A percentile compares a stretch with the other conserved stretches of the same genome.
phyloP scores from a whole-genome alignment of 2,329 filamentous ascomycete genomes.

The Botrytis fabae region DNA sequence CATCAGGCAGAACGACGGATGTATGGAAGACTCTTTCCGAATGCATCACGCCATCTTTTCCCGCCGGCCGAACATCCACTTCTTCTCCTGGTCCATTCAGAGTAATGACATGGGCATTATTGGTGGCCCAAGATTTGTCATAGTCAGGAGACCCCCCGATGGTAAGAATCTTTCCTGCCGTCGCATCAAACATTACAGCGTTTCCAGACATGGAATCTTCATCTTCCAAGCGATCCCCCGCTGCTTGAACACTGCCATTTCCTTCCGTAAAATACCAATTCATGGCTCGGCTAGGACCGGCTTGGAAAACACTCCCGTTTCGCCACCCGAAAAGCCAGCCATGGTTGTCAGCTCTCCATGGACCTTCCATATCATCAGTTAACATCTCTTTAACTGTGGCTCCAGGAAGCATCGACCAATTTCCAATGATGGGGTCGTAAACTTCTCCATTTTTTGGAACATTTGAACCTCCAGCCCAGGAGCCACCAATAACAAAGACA shows the following conservation, averaged over 20 bases:
- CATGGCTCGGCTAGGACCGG: constrained; percentile 14
- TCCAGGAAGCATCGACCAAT: not conserved
- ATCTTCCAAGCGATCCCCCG: not conserved
- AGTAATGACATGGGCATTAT: constrained; percentile 1
- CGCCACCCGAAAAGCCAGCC: constrained; percentile 13
- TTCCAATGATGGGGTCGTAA: not conserved
- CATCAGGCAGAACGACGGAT: constrained; percentile 8
- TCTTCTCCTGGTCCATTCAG: not conserved
- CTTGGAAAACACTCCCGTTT: constrained; percentile 13
- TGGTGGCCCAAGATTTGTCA: not conserved
- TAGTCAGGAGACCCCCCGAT: constrained; percentile 7
- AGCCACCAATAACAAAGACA: constrained; percentile 11
- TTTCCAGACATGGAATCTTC: constrained; percentile 16
- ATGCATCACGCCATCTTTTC: not conserved
- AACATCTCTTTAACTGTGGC: constrained; percentile 9
- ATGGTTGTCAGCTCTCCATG: constrained; percentile 16
- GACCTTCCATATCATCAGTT: constrained; percentile 9
- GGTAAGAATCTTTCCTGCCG: constrained; percentile 5
- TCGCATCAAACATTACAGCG: constrained; percentile 16
- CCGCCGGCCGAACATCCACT: not conserved
- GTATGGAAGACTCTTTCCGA: constrained; percentile 12
- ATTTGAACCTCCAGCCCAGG: not conserved
- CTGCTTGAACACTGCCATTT: not conserved
- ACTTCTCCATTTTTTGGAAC: constrained; percentile 8
- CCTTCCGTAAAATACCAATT: constrained; percentile 14